Evolutionary conservation across 768 basidiomycete species (phyloP), one percentile per base, ranked within the genome.

Genomic region (Glaciozyma antarctica): DNA sequence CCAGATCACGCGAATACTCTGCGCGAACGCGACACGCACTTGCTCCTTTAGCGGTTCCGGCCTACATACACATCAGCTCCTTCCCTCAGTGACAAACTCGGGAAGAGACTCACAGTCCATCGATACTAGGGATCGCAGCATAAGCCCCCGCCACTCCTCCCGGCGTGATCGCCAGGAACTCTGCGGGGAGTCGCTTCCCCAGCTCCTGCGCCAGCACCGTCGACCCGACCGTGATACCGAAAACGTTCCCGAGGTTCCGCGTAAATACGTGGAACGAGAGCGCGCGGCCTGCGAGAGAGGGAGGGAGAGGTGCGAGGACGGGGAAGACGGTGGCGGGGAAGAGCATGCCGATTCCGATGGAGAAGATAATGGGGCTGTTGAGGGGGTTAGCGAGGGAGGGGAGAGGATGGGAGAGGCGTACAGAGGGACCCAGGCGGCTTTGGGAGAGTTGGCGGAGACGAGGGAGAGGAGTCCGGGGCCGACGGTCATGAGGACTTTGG

Each of bases 131-230:
- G 17, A 59, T 59, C 19, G 26, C 24, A 24, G 28, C 19, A 44
- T 48, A 59, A 24, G 58, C 58, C 9, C 58, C 47, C 26, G 44
- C 17, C 28, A 49, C 24, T 6, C 58, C 58, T 22, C 58, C 47
- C 15, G 58, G 45, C 8, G 48, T 19, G 21, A 5, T 12, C 0
- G 45, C 58, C 21, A 76, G 34, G 60, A 81, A 81, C 3, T 72
- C 75, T 4, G 66, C 49, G 0, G 83, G 81, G 0, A 84, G 78
- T 1, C 69, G 71, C 41, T 72, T 75, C 16, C 73, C 71, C 19
- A 85, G 78, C 56, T 80, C 70, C 72, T 83, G 85, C 66, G 82
- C 81, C 9, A 85, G 76, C 49, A 84, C 78, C 47, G 32, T 34
- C 1, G 58, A 59, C 34, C 55, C 79, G 64, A 85, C 78, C 0